Evolutionary conservation across 2,329 filamentous ascomycete species (phyloP).

Genomic region (Xylaria sp.): DNA sequence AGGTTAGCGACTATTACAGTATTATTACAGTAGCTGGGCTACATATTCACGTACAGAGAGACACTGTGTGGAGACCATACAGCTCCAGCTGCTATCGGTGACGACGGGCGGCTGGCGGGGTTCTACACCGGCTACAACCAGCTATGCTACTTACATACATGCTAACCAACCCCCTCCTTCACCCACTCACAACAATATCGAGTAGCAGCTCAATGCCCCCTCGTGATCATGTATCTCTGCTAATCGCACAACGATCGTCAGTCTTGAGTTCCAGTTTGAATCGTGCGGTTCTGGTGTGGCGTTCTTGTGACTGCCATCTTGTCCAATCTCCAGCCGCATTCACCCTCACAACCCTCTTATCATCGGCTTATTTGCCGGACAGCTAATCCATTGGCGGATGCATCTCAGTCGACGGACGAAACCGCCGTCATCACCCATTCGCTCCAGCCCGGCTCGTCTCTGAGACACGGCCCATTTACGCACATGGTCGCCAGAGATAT

Average conservation of each 20-base stretch:
- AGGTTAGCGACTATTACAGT: not conserved
- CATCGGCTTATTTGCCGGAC: constrained; percentile 18
- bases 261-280: constrained; percentile 14
- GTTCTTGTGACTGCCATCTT: constrained; percentile 5
- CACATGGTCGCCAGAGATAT: constrained; percentile 24
- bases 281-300: constrained; percentile 25
- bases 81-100: not conserved
- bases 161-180: not conserved
- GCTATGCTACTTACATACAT: not conserved
- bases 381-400: constrained; percentile 23
- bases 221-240: constrained; percentile 13
- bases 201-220: not conserved
- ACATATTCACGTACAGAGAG: not conserved
- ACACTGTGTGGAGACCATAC: not conserved
- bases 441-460: constrained; percentile 27
- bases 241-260: constrained; percentile 19
- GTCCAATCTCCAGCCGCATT: constrained; percentile 25
- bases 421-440: constrained; percentile 27
- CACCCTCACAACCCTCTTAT: constrained; percentile 26
- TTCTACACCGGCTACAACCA: not conserved
- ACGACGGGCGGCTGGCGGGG: not conserved
- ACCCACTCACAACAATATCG: constrained; percentile 2
- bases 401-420: constrained; percentile 29
- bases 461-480: constrained; percentile 34
- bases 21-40: not conserved